Evolutionary conservation across 2,329 filamentous ascomycete species (phyloP), one percentile per base, ranked within the genome.

Genomic region (Diaporthe longicolla): DNA sequence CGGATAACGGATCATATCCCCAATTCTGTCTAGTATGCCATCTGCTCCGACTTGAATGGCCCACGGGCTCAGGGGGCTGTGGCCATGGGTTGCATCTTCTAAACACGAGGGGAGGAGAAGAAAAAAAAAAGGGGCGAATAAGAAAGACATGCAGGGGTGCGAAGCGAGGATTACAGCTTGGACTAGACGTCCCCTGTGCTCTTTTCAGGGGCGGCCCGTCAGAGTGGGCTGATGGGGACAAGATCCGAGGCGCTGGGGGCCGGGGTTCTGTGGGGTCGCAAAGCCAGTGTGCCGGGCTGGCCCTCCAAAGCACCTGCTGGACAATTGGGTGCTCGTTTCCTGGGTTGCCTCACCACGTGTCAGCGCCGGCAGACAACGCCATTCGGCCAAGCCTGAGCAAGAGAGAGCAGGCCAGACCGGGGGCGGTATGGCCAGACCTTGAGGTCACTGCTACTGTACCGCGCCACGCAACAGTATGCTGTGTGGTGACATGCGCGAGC

Each of bases 211-310:
- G 59, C 19, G 35, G 37, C 40, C 40, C 55, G 48, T 69, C 70
- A 70, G 29, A 58, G 29, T 74, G 73, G 68, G 73, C 73, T 74
- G 73, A 74, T 73, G 70, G 73, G 73, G 66, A 74, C 70, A 70
- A 65, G 65, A 73, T 58, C 65, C 70, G 70, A 66, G 59, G 70
- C 43, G 40, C 15, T 63, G 71, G 68, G 68, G 73, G n/a, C 48
- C 55, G 70, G 54, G 37, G 45, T 70, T 70, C 43, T 72, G 73
- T 72, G 73, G 73, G 43, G 21, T 74, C 32, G 45, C 35, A 59
- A 35, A 61, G n/a, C 29, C 17, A n/a, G 68, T 32, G 11, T n/a
- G 58, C 48, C 35, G 43, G 43, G 43, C 40, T 65, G 55, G 69
- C 66, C 69, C 40, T 55, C 26, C 29, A 61, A 35, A 48, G 4